Base-by-base conservation (phyloP, 345 rosid genomes). In the Clausena lansium region DNA sequence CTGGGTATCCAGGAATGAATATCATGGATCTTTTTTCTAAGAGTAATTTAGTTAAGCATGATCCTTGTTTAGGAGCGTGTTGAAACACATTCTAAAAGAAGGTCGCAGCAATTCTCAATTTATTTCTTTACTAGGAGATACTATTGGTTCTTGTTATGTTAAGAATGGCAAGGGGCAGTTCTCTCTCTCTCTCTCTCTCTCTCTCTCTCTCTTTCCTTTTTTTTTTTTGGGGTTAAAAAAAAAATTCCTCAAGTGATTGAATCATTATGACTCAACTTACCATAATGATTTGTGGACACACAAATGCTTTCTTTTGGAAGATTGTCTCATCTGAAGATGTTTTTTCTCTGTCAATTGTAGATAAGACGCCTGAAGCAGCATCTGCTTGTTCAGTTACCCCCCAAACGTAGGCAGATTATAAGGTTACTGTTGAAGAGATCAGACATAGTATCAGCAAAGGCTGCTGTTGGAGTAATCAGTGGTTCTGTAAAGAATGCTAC, bases 281-380 rank as follows among this genome's bases (percentile, higher is more conserved):
- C 20, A 38, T 28, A 25, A 24, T 67, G 36, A 45, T 75, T 60
- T 0, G 47, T 73, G 74, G 36, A 50, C 67, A 24, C 57, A 24
- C 63, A 61, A 17, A 15, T 28, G 67, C 38, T 78, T 71, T 54
- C 45, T 54, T 36, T 68, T 80, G 65, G 33, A 73, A 25, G 8
- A 54, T 41, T 62, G 47, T 54, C 15, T 70, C 65, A 71, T 28
- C 36, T 35, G 52, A 30, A 25, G 62, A 70, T 65, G 55, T 27
- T 76, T 30, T 32, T 15, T 75, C 64, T 70, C 67, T 72, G 5
- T 72, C 66, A 78, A 45, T 76, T 84, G 76, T 79, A 95, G 99
- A 93, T 95, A 89, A 90, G 99, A 83, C 94, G 99, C 73, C 83
- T 95, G 84, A 95, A 95, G 87, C 90, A 89, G 89, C 94, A 92